Conservation (phyloP, 2,329 filamentous ascomycete genomes). For the Diaporthe vexans region DNA sequence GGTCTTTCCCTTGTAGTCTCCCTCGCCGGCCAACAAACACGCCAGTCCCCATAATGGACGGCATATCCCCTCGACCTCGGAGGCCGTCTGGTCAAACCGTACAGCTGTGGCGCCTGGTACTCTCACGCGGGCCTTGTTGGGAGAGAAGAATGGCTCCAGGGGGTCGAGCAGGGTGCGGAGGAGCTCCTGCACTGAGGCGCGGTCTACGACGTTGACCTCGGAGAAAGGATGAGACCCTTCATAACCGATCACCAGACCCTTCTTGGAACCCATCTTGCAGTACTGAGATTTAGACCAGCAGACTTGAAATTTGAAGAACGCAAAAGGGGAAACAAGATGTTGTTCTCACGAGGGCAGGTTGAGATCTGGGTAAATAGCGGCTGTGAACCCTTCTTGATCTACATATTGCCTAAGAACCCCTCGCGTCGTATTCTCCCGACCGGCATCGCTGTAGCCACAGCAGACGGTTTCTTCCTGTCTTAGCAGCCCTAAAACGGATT, state of each 20-base stretch:
- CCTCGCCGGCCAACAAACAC: constrained; percentile 77
- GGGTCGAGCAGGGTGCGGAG: constrained; percentile 77
- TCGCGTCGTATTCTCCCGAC: constrained; percentile 41
- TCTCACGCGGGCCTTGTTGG: constrained; percentile 73
- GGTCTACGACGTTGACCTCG: constrained; percentile 63
- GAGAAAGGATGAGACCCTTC: constrained; percentile 68
- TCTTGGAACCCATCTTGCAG: constrained; percentile 39
- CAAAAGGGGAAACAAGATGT: background rate
- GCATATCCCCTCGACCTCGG: constrained; percentile 82
- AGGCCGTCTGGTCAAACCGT: constrained; percentile 82
- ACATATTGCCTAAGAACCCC: constrained; percentile 11
- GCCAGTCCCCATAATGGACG: constrained; percentile 83
- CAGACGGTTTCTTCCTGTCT: background rate
- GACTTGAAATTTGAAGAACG: background rate
- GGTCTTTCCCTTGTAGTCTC: constrained; percentile 72
- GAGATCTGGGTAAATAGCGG: constrained; percentile 3
- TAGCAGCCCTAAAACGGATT: constrained; percentile 14
- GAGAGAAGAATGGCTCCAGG: constrained; percentile 79
- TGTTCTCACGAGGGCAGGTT: background rate
- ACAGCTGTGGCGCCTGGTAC: constrained; percentile 79
- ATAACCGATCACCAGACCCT: constrained; percentile 64
- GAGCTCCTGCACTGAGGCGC: constrained; percentile 71
- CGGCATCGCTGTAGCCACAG: background rate
- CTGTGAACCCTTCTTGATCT: background rate
- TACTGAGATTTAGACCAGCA: background rate